These are phyloP conservation scores for Xylariaceae sp. DNA, from an alignment of 2,329 filamentous ascomycete species.

Conservation along the genomic window DNA sequence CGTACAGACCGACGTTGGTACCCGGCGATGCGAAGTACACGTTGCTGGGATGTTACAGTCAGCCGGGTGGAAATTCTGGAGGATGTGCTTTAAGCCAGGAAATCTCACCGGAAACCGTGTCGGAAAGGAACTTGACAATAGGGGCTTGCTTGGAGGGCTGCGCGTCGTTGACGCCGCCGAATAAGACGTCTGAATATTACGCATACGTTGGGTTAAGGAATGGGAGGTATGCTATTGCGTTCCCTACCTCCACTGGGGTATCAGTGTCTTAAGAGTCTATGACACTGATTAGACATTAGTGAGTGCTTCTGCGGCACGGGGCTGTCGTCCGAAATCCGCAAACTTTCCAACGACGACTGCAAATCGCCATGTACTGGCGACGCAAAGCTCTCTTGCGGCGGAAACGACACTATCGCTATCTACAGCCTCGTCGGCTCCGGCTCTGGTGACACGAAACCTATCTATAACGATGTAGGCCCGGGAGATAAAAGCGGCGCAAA, in stretches of 20 bases:
- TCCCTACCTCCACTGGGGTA: not conserved
- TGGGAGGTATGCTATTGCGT: conserved; percentile 27
- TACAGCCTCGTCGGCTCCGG: conserved; percentile 20
- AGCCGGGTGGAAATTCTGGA: conserved; percentile 7
- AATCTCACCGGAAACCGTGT: conserved; percentile 10
- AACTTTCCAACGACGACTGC: conserved; percentile 28
- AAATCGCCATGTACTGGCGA: conserved; percentile 28
- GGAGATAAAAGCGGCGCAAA: not conserved
- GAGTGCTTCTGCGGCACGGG: conserved; percentile 31
- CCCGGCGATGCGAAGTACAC: conserved; percentile 26
- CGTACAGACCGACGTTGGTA: conserved; percentile 30
- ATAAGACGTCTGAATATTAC: conserved; percentile 11
- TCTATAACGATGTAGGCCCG: not conserved
- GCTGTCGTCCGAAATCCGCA: conserved; percentile 20
- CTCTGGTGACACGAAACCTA: not conserved
- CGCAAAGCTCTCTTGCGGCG: conserved; percentile 28
- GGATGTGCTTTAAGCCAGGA: conserved; percentile 27
- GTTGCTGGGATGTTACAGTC: conserved; percentile 32
- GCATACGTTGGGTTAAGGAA: conserved; percentile 29
- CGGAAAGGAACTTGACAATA: conserved; percentile 25
- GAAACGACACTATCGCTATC: conserved; percentile 25
- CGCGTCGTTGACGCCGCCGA: conserved; percentile 7
- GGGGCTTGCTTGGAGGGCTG: conserved; percentile 30
- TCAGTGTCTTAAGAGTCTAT: not conserved
- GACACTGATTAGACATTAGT: conserved; percentile 15